Evolutionary conservation across 495 filamentous ascomycete species (phyloP).

Genomic region (Aspergillus bertholletiae): DNA sequence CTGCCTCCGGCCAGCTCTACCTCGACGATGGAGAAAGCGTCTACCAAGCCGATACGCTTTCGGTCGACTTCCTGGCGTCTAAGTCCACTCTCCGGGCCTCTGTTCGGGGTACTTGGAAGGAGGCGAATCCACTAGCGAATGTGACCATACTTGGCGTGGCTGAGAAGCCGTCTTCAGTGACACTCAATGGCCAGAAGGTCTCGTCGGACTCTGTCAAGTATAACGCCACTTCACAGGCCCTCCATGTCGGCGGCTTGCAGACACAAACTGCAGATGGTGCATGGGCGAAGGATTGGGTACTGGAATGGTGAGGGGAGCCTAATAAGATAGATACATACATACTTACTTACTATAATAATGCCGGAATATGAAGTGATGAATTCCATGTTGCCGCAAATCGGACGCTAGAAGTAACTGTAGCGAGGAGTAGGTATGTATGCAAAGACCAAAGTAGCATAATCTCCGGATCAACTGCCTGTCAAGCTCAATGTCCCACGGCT

Average conservation of each 20-base stretch:
- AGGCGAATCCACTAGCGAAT: constrained; percentile 59
- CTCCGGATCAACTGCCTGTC: too few species aligned
- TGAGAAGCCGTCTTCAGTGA: constrained; percentile 38
- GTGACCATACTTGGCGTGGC: constrained; percentile 65
- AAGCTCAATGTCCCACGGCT: too few species aligned
- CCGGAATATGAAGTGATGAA: background rate
- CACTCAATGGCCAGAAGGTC: constrained; percentile 47
- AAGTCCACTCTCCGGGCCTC: constrained; percentile 42
- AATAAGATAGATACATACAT: background rate
- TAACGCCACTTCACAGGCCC: constrained; percentile 39
- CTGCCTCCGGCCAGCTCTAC: constrained; percentile 66
- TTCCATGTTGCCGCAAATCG: too few species aligned
- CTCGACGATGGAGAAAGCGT: constrained; percentile 82
- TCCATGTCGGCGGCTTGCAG: constrained; percentile 50
- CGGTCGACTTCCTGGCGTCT: constrained; percentile 54
- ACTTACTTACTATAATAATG: background rate
- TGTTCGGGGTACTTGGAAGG: constrained; percentile 51
- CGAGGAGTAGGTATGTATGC: too few species aligned
- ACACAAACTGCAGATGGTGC: constrained; percentile 50
- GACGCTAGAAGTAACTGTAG: too few species aligned
- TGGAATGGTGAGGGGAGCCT: constrained; percentile 47
- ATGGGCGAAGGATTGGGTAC: constrained; percentile 53
- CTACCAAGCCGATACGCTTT: constrained; percentile 50
- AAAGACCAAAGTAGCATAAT: too few species aligned
- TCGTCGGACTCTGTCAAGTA: constrained; percentile 42